These are phyloP conservation scores for Symbiodinium pilosum DNA, from an alignment of 73 alveolate genomes.

Conservation along the genomic window DNA sequence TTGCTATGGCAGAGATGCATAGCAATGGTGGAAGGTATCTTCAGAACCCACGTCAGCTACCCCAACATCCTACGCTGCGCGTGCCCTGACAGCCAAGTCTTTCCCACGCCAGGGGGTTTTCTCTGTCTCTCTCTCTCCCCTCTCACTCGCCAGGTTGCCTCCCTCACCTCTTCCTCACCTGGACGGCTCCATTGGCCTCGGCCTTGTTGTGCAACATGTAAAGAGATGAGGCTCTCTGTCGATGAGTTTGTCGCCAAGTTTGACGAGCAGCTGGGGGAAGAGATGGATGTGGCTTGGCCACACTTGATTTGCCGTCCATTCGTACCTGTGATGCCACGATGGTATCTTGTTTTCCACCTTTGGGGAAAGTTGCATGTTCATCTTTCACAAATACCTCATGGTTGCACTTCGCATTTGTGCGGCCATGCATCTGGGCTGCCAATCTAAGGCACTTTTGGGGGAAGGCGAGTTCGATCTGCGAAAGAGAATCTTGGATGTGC, in stretches of 20 bases:
- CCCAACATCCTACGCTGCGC: constrained; percentile 54
- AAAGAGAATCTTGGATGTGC: background rate
- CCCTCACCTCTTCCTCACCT: background rate
- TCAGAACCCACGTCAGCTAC: constrained; percentile 78
- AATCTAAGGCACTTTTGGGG: background rate
- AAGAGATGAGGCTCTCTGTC: constrained; percentile 19
- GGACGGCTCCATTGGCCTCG: background rate
- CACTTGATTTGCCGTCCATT: too few relatives aligned
- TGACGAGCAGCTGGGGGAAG: constrained; percentile 69
- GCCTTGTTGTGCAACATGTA: background rate
- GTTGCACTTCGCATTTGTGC: too few relatives aligned
- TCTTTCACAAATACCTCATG: too few relatives aligned
- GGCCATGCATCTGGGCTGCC: background rate
- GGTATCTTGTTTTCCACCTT: too few relatives aligned
- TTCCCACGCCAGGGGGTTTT: too few relatives aligned
- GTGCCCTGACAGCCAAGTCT: constrained; percentile 2
- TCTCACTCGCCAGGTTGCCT: too few relatives aligned
- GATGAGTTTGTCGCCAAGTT: constrained; percentile 25
- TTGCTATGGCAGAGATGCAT: too few relatives aligned
- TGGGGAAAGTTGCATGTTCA: too few relatives aligned
- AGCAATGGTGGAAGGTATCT: background rate
- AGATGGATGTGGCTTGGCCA: background rate
- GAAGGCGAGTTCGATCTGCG: constrained; percentile 13
- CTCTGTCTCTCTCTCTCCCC: background rate
- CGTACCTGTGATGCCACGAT: too few relatives aligned